Evolutionary conservation across 2,329 filamentous ascomycete species (phyloP).

Genomic region (Neofusicoccum sp.): DNA sequence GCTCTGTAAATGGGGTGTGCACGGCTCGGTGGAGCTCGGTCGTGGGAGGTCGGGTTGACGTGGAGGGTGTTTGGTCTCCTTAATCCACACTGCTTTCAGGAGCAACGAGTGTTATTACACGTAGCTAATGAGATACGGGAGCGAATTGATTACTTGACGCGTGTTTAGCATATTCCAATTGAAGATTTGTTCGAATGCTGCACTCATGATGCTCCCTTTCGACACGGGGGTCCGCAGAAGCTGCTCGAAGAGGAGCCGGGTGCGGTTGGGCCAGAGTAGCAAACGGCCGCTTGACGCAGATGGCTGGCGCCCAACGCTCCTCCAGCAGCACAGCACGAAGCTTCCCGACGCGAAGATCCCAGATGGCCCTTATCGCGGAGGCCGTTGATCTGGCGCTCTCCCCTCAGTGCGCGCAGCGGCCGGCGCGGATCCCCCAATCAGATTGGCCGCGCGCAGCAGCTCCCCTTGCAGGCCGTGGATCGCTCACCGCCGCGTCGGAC

Average conservation of each 20-base stretch:
- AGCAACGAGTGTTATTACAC: conserved; percentile 15
- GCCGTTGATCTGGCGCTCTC: conserved; percentile 4
- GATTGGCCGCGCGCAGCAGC: background rate
- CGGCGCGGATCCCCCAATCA: conserved; percentile 9
- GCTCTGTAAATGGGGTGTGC: conserved; percentile 48
- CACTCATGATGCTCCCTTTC: too few species aligned
- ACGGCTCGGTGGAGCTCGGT: background rate
- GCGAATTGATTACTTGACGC: conserved; percentile 1
- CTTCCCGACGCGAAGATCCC: background rate
- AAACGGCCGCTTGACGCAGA: background rate
- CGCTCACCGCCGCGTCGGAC: conserved; percentile 13
- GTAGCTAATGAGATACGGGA: conserved; percentile 18
- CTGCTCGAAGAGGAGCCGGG: background rate
- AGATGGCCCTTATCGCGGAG: background rate
- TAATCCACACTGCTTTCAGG: conserved; percentile 9
- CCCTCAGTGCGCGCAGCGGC: background rate
- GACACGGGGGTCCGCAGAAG: background rate
- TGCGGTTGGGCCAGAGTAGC: background rate
- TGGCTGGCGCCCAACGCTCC: background rate
- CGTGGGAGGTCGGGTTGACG: background rate
- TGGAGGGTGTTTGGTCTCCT: background rate
- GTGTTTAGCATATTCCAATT: conserved; percentile 1
- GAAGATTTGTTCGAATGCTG: background rate
- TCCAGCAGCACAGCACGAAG: background rate
- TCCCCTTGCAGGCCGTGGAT: conserved; percentile 6